Conservation (phyloP, 495 filamentous ascomycete genomes). For the Coniosporium apollinis region DNA sequence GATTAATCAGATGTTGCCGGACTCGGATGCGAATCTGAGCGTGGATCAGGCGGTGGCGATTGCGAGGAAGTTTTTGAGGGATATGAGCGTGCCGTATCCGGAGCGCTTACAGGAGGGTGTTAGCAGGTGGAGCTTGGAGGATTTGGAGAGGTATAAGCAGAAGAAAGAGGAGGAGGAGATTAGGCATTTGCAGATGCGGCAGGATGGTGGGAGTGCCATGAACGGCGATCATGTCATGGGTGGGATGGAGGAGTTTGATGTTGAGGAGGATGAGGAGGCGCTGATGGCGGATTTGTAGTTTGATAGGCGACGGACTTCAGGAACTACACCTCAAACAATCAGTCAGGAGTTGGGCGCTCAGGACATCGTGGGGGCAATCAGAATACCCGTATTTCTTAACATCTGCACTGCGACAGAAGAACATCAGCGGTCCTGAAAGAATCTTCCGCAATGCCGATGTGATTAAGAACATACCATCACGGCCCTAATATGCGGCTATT, state of each 20-base stretch:
- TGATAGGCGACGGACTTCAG: no score
- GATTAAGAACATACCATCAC: no score
- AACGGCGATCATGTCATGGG: no score
- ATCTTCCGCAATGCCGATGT: no score
- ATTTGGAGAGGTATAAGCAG: conserved; percentile 61
- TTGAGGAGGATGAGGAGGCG: conserved; percentile 6
- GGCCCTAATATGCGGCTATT: no score
- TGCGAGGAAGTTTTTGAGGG: conserved; percentile 74
- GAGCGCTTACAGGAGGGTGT: conserved; percentile 74
- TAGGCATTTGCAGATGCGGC: conserved; percentile 20
- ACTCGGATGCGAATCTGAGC: conserved; percentile 70
- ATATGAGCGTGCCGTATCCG: conserved; percentile 82
- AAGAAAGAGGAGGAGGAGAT: conserved; percentile 52
- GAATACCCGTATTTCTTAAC: no score
- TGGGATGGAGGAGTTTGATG: conserved; percentile 13
- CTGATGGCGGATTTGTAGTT: no score
- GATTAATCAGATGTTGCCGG: conserved; percentile 80
- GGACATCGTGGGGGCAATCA: no score
- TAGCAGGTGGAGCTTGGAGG: conserved; percentile 71
- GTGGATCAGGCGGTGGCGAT: conserved; percentile 88
- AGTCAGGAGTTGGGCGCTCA: no score
- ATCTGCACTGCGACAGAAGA: no score
- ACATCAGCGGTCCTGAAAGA: no score
- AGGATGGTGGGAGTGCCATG: conserved; percentile 1
- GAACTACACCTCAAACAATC: no score